Evolutionary conservation across 768 basidiomycete species (phyloP), one percentile per base, ranked within the genome.

Genomic region (Hirschioporus abietinus): DNA sequence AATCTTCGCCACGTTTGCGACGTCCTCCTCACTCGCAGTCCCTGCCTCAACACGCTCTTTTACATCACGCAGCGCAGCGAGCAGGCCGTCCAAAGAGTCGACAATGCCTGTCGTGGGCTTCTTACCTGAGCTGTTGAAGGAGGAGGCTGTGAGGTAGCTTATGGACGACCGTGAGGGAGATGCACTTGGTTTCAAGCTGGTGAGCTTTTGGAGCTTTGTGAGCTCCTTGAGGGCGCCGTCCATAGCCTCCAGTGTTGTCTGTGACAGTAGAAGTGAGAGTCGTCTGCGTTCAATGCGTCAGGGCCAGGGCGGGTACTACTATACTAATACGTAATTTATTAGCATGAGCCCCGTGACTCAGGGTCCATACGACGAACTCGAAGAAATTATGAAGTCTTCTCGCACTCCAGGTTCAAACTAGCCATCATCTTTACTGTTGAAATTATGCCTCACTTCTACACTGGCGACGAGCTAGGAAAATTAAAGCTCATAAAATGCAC

Each of bases 201-300:
- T 84, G 42, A 89, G 78, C 67, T 85, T 83, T 74, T 93, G 90
- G 66, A 95, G 85, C 77, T 87, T 93, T 27, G 84, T 84, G 7
- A 94, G 82, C 74, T 95, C 93, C 76, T 92, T 94, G 67, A 91
- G 78, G 42, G 88, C 82, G 12, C 78, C 85, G 58, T 93, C 91
- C 92, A 93, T 93, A 65, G 35, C n/a, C 20, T 24, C 26, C 17
- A 58, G 67, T 63, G 23, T 20, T 17, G 64, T 20, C 24, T 8
- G 1, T 23, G 26, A 65, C 24, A 2, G 30, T 30, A 2, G 2
- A 30, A 30, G 30, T 3, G 8, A 8, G 30, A 30, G 66, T 24
- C n/a, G n/a, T n/a, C n/a, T n/a, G n/a, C n/a, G n/a, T 3, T 23
- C 64, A 62, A 25, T 24, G 64, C 8, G 23, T 18, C 36, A 7